Percentiles rank a stretch among this genome's conserved stretches.
These are phyloP conservation scores for Penicillium corylophilum DNA, from an alignment of 2,329 filamentous ascomycete genomes.

Conservation along the genomic window DNA sequence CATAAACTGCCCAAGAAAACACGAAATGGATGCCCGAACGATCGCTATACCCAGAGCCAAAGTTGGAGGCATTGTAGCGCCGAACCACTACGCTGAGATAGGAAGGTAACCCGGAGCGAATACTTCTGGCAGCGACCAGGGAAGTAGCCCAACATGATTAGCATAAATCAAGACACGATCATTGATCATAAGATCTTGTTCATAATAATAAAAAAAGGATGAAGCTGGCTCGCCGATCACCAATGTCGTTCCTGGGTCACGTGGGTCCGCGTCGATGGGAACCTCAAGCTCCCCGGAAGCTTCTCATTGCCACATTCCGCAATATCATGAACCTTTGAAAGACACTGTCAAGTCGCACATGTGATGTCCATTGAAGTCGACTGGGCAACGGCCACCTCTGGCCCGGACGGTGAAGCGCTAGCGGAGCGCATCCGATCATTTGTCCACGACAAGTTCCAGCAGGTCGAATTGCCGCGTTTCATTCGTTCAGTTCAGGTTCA, in stretches of 20 bases:
- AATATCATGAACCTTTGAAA: conserved; percentile 1
- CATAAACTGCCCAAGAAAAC: too few relatives aligned
- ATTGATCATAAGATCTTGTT: too few relatives aligned
- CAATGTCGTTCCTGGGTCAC: conserved; percentile 6
- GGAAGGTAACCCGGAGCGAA: too few relatives aligned
- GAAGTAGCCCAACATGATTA: too few relatives aligned
- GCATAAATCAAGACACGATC: too few relatives aligned
- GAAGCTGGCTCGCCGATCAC: neutral
- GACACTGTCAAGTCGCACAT: conserved; percentile 21
- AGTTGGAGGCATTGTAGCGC: too few relatives aligned
- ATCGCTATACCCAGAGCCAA: too few relatives aligned
- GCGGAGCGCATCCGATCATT: conserved; percentile 87
- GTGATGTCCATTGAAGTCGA: conserved; percentile 96
- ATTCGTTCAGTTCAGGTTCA: conserved; percentile 95
- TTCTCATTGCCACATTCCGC: neutral
- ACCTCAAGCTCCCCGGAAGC: neutral
- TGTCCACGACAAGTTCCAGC: conserved; percentile 93
- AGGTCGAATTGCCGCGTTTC: conserved; percentile 86
- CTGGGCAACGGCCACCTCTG: conserved; percentile 89
- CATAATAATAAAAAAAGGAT: neutral
- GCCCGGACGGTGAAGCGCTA: conserved; percentile 79
- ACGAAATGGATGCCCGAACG: too few relatives aligned
- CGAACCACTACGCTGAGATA: too few relatives aligned
- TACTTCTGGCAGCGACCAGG: too few relatives aligned
- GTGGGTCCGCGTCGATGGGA: conserved; percentile 5